These are phyloP conservation scores for Artemisia argyi DNA, from an alignment of 129 eudicot genomes.

Conservation along the genomic window DNA sequence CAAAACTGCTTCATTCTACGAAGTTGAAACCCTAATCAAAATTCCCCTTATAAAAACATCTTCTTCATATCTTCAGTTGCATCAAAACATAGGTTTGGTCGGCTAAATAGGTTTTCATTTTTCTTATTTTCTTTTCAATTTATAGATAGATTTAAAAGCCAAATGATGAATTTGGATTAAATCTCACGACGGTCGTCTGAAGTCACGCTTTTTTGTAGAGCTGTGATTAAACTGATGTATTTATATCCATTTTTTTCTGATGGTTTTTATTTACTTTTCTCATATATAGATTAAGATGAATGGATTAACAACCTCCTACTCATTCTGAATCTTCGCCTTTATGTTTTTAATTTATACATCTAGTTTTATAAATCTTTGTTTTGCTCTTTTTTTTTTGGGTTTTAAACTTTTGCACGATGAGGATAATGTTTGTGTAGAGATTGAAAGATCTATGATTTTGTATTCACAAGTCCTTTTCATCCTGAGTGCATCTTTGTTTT, in stretches of 20 bases:
- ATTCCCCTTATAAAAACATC: no score
- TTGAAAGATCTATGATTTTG: slow-evolving; percentile 18
- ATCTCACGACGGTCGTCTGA: slow-evolving; percentile 40
- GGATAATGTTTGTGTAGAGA: slow-evolving; percentile 17
- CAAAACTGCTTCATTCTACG: no score
- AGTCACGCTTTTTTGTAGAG: slow-evolving; percentile 26
- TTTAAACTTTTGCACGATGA: slow-evolving; percentile 21
- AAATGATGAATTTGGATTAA: slow-evolving; percentile 24
- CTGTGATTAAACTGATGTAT: slow-evolving; percentile 32
- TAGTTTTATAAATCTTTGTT: no score
- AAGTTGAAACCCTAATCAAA: no score
- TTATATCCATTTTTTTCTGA: slow-evolving; percentile 22
- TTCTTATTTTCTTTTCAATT: not conserved
- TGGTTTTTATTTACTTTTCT: slow-evolving; percentile 7
- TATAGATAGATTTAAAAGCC: not conserved
- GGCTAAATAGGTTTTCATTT: no score
- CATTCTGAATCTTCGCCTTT: slow-evolving; percentile 15
- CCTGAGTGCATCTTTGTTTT: slow-evolving; percentile 12
- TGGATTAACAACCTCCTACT: slow-evolving; percentile 30
- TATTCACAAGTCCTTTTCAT: slow-evolving; percentile 25
- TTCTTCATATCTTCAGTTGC: no score
- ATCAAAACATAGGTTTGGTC: no score
- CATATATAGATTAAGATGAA: no score
- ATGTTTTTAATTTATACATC: not conserved
- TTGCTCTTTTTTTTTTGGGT: no score